phyloP scores from a whole-genome alignment of 2,329 filamentous ascomycete species.

The Penicillium sp. region DNA sequence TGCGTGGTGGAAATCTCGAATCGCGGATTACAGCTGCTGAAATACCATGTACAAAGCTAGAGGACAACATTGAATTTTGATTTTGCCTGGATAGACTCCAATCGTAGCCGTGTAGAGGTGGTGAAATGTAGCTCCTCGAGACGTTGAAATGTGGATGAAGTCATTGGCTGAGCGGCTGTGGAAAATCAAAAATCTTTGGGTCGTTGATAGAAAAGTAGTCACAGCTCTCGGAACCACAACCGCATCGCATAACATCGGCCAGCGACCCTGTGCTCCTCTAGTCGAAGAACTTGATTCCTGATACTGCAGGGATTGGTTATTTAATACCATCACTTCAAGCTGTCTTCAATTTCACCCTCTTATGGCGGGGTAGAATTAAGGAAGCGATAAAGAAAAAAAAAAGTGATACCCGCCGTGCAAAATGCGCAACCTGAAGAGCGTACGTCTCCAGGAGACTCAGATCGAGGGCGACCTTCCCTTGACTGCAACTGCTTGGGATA shows the following conservation, averaged over 20 bases:
- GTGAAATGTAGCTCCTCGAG: slow-evolving; percentile 21
- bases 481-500: slow-evolving; percentile 84
- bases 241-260: slow-evolving; percentile 10
- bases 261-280: background rate
- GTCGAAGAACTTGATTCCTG: background rate
- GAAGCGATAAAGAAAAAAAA: slow-evolving; percentile 27
- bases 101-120: slow-evolving; percentile 27
- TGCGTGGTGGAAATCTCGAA: slow-evolving; percentile 29
- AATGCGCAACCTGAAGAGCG: slow-evolving; percentile 89
- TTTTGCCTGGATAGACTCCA: slow-evolving; percentile 13
- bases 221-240: slow-evolving; percentile 26
- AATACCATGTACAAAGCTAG: slow-evolving; percentile 47
- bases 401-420: slow-evolving; percentile 36
- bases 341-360: slow-evolving; percentile 24
- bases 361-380: slow-evolving; percentile 43
- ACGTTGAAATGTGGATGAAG: slow-evolving; percentile 48
- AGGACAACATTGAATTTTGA: slow-evolving; percentile 37
- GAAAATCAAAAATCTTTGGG: slow-evolving; percentile 47
- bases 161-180: slow-evolving; percentile 46
- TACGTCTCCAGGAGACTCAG: slow-evolving; percentile 69
- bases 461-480: slow-evolving; percentile 64
- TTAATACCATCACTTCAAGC: background rate
- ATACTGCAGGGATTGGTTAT: background rate
- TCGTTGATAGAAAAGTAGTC: slow-evolving; percentile 32
- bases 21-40: slow-evolving; percentile 30